Evolutionary conservation across 495 filamentous ascomycete species (phyloP).

Genomic region (Articulospora tetracladia): DNA sequence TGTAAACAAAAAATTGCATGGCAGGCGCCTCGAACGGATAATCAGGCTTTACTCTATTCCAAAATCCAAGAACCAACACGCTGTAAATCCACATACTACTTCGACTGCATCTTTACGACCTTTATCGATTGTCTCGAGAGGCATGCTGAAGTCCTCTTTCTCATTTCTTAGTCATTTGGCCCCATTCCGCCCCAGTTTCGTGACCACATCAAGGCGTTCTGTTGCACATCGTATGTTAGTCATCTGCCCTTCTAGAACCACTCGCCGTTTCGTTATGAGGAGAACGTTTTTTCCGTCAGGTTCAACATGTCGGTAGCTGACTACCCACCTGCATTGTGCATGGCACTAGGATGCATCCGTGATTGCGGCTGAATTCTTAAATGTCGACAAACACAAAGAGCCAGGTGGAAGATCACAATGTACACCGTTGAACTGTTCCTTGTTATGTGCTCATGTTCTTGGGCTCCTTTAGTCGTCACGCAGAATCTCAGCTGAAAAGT

Average conservation of each 20-base stretch:
- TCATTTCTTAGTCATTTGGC: background rate
- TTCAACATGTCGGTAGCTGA: background rate
- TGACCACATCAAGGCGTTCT: background rate
- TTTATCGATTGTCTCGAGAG: no score
- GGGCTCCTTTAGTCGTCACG: no score
- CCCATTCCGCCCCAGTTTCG: background rate
- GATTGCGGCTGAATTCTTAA: background rate
- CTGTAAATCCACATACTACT: no score
- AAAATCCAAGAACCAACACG: no score
- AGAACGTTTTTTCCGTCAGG: no score
- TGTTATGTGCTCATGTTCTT: no score
- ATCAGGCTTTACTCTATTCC: no score
- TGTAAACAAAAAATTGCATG: conserved; percentile 1
- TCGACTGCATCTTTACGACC: no score
- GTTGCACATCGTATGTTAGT: background rate
- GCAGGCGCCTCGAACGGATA: background rate
- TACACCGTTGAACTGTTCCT: no score
- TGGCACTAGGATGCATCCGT: background rate
- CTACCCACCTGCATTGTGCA: background rate
- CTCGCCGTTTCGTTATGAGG: background rate
- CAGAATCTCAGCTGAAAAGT: no score
- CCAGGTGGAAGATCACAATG: no score
- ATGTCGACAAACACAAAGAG: no score
- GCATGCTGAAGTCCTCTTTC: background rate
- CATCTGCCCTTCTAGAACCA: background rate